phyloP scores from a whole-genome alignment of 1,284 basidiomycete genomes.

The Caloboletus firmus region DNA sequence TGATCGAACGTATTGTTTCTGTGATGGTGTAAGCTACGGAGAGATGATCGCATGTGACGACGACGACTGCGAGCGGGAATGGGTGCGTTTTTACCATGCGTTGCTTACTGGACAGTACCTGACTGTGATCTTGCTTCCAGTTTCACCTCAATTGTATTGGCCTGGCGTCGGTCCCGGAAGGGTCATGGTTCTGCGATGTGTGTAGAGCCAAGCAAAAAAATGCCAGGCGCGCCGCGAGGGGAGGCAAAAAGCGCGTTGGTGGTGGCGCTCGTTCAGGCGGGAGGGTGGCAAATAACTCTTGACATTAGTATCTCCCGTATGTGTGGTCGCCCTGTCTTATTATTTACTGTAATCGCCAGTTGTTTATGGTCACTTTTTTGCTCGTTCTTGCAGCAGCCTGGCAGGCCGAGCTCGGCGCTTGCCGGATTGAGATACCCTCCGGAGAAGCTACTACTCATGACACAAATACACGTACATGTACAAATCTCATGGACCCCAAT shows the following conservation, averaged over 20 bases:
- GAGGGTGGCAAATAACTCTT: conserved; percentile 35
- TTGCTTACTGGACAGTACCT: conserved; percentile 4
- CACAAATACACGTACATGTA: neutral
- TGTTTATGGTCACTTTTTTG: neutral
- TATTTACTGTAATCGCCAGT: conserved; percentile 26
- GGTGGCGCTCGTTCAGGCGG: conserved; percentile 34
- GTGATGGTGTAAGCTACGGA: conserved; percentile 83
- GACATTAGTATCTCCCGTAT: conserved; percentile 15
- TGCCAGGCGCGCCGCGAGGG: conserved; percentile 33
- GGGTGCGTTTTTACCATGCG: conserved; percentile 60
- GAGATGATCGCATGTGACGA: conserved; percentile 99
- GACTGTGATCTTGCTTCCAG: conserved; percentile 41
- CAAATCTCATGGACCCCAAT: neutral
- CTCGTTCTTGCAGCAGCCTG: neutral
- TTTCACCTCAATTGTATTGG: conserved; percentile 85
- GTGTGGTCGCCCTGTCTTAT: conserved; percentile 21
- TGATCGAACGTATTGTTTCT: conserved; percentile 83
- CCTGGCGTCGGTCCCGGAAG: conserved; percentile 69
- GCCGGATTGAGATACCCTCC: neutral
- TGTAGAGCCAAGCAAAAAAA: conserved; percentile 54
- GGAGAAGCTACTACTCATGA: neutral
- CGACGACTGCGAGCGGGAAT: conserved; percentile 86
- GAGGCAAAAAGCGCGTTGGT: conserved; percentile 38
- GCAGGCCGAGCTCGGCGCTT: neutral
- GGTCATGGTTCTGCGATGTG: conserved; percentile 80